A percentile compares a stretch with the other conserved stretches of the same genome.
phyloP scores from a whole-genome alignment of 352 stramenopile species.

The Globisporangium viniferum region DNA sequence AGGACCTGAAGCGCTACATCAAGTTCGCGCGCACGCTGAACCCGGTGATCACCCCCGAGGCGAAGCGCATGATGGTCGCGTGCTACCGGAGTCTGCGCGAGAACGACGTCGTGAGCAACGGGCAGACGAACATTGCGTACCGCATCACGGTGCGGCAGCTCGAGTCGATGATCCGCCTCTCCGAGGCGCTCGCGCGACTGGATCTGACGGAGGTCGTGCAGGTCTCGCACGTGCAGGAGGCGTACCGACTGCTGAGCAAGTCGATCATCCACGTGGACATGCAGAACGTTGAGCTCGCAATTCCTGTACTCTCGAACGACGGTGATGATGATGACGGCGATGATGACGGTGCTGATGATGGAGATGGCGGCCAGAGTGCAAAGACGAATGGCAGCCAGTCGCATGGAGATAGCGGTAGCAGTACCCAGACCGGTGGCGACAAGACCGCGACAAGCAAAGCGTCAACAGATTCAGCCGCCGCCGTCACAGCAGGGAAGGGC shows the following conservation, averaged over 20 bases:
- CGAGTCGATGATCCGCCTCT: constrained; percentile 98
- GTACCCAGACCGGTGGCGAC: background rate
- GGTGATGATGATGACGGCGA: constrained; percentile 50
- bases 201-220: constrained; percentile 93
- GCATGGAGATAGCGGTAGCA: background rate
- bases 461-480: background rate
- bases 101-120: constrained; percentile 92
- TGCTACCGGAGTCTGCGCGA: constrained; percentile 98
- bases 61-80: constrained; percentile 93
- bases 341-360: constrained; percentile 17
- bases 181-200: constrained; percentile 93
- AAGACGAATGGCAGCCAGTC: constrained; percentile 8
- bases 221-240: constrained; percentile 93
- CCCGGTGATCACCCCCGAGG: constrained; percentile 64
- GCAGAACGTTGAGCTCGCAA: constrained; percentile 93
- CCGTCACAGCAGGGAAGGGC: constrained; percentile 11
- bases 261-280: constrained; percentile 99
- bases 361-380: constrained; percentile 9
- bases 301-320: constrained; percentile 35
- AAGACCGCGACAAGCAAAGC: background rate
- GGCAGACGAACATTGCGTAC: constrained; percentile 95
- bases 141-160: constrained; percentile 98
- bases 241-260: constrained; percentile 96
- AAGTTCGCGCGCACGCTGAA: constrained; percentile 83
- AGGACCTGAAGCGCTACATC: constrained; percentile 95